Evolutionary conservation across 768 basidiomycete genomes (phyloP).

Genomic region (Thelephora aurantiotincta): DNA sequence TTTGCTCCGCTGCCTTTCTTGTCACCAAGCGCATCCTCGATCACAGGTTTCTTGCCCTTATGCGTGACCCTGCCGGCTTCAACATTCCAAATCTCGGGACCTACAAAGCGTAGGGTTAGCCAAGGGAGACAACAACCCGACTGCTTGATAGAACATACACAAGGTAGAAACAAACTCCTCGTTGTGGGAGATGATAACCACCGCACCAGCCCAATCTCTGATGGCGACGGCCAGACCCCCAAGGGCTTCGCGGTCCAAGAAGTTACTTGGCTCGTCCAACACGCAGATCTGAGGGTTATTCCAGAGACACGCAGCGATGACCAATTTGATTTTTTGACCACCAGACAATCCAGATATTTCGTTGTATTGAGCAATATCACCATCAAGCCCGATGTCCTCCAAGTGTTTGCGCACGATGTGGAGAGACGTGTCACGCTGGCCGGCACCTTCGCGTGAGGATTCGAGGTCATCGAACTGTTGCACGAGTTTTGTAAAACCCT

Average conservation of each 20-base stretch:
- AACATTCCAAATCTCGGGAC: slow-evolving; percentile 91
- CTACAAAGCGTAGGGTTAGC: slow-evolving; percentile 22
- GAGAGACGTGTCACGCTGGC: slow-evolving; percentile 72
- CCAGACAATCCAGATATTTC: slow-evolving; percentile 91
- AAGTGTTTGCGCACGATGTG: slow-evolving; percentile 80
- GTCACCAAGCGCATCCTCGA: slow-evolving; percentile 76
- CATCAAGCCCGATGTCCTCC: slow-evolving; percentile 92
- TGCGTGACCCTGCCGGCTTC: slow-evolving; percentile 75
- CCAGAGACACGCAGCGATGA: slow-evolving; percentile 91
- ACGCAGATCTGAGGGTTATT: slow-evolving; percentile 86
- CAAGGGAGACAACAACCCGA: slow-evolving; percentile 5
- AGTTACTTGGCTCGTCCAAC: slow-evolving; percentile 90
- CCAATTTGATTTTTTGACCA: slow-evolving; percentile 96
- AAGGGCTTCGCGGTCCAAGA: slow-evolving; percentile 91
- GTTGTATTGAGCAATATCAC: slow-evolving; percentile 96
- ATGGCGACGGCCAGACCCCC: slow-evolving; percentile 93
- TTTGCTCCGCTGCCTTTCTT: slow-evolving; percentile 55
- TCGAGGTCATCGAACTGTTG: slow-evolving; percentile 96
- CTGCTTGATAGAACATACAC: slow-evolving; percentile 33
- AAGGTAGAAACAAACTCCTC: slow-evolving; percentile 74
- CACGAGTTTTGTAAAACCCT: slow-evolving; percentile 81
- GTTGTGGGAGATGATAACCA: slow-evolving; percentile 96
- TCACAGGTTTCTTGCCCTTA: slow-evolving; percentile 74
- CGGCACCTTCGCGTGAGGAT: slow-evolving; percentile 90
- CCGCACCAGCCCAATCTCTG: slow-evolving; percentile 87